Percentiles rank a stretch among this genome's conserved stretches.
Evolutionary conservation across 164 flowering plant genomes (phyloP).

Genomic region (Vitis rotundifolia): DNA sequence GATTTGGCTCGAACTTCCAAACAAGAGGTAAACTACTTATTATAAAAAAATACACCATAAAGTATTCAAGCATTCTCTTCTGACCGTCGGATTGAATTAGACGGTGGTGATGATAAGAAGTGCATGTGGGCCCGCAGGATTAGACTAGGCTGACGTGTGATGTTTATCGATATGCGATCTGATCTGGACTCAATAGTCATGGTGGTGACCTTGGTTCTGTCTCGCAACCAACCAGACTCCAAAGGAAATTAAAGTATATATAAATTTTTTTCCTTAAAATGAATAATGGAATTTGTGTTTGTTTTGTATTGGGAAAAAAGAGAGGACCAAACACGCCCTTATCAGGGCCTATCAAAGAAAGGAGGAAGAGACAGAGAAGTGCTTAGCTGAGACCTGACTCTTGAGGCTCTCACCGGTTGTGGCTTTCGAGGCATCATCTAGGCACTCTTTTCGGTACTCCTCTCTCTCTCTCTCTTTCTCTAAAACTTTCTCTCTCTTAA

Average conservation of each 20-base stretch:
- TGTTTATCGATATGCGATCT: no score
- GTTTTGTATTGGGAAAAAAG: constrained; percentile 13
- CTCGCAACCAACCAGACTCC: background rate
- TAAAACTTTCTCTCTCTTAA: background rate
- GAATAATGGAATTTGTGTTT: constrained; percentile 6
- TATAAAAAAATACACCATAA: no score
- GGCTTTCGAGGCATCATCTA: constrained; percentile 21
- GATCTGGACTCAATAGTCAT: no score
- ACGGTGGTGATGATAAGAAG: no score
- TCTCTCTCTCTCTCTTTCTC: constrained; percentile 2
- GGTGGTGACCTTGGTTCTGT: background rate
- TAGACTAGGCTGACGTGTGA: no score
- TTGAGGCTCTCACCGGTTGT: background rate
- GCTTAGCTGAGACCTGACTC: constrained; percentile 4
- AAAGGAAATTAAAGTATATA: background rate
- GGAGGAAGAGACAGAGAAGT: background rate
- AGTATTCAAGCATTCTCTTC: no score
- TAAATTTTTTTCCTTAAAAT: background rate
- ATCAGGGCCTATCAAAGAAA: constrained; percentile 17
- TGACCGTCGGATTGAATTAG: no score
- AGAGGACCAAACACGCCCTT: constrained; percentile 40
- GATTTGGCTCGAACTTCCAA: no score
- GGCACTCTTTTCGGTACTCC: constrained; percentile 28
- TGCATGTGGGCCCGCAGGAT: no score
- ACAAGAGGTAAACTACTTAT: no score